Evolutionary conservation across 164 flowering plant species (phyloP).

Genomic region (Kalanchoe fedtschenkoi): DNA sequence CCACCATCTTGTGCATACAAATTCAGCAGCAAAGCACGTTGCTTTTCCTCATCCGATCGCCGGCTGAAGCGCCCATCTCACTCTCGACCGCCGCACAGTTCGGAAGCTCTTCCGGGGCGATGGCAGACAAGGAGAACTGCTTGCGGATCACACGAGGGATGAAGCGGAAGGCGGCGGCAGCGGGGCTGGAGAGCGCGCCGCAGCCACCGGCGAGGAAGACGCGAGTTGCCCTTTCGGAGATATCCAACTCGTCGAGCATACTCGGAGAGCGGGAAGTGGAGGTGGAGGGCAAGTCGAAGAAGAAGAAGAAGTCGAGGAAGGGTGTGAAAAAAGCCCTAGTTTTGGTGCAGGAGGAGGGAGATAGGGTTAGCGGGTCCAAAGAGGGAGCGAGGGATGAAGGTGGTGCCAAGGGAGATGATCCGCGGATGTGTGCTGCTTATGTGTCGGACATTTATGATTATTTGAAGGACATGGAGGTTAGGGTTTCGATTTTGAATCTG

Average conservation of each 20-base stretch:
- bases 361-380: not conserved
- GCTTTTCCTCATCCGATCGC: not conserved
- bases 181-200: not conserved
- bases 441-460: constrained; percentile 20
- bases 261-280: not conserved
- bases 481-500: not conserved
- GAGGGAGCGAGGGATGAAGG: not conserved
- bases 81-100: not conserved
- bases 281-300: constrained; percentile 2
- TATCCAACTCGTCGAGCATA: constrained; percentile 7
- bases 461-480: constrained; percentile 29
- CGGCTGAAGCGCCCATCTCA: not conserved
- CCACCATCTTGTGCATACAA: not conserved
- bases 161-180: constrained; percentile 19
- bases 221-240: constrained; percentile 25
- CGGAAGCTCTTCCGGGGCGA: constrained; percentile 6
- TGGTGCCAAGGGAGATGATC: constrained; percentile 13
- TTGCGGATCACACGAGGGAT: constrained; percentile 24
- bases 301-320: constrained; percentile 8
- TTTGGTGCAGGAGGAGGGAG: not conserved
- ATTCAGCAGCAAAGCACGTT: not conserved
- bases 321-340: constrained; percentile 4
- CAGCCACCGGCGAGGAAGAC: constrained; percentile 9
- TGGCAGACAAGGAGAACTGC: constrained; percentile 30
- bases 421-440: constrained; percentile 21